phyloP scores from a whole-genome alignment of 108 stramenopile species.

The Nannochloropsis gaditana region DNA sequence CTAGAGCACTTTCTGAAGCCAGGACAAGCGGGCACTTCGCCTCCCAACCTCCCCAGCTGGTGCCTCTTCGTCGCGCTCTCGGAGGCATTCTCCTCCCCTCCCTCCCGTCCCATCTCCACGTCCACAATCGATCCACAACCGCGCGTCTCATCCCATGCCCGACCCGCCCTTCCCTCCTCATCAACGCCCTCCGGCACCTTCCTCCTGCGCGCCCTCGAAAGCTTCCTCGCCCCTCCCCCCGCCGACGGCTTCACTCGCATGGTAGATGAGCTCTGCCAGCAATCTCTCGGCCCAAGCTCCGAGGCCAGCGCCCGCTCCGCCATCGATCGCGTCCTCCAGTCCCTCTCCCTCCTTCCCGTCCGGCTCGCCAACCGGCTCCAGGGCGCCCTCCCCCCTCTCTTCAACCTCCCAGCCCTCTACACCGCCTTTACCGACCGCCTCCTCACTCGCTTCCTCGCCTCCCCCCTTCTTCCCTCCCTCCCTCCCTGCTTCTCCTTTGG shows the following conservation, averaged over 20 bases:
- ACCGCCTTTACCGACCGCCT: not conserved
- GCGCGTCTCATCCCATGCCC: not conserved
- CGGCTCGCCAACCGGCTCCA: not conserved
- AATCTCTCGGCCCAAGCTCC: no score
- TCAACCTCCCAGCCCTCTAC: not conserved
- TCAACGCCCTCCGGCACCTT: not conserved
- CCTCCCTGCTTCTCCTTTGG: conserved; percentile 15
- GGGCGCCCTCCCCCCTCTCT: not conserved
- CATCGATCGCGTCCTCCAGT: conserved; percentile 15
- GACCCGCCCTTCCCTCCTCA: not conserved
- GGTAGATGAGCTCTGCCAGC: no score
- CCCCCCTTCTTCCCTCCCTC: not conserved
- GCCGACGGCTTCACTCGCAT: no score
- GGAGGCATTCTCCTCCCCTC: not conserved
- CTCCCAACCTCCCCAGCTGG: not conserved
- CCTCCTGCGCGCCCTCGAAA: not conserved
- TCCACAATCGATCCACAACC: not conserved
- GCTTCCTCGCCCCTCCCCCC: not conserved
- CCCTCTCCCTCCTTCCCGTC: conserved; percentile 14
- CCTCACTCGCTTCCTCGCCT: not conserved
- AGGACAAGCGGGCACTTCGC: no score
- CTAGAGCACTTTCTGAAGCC: no score
- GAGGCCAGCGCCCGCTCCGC: not conserved
- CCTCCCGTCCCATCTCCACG: not conserved
- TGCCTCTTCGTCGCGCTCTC: conserved; percentile 5